Evolutionary conservation across 2,329 filamentous ascomycete species (phyloP).

Genomic region (Sporothrix humicola): DNA sequence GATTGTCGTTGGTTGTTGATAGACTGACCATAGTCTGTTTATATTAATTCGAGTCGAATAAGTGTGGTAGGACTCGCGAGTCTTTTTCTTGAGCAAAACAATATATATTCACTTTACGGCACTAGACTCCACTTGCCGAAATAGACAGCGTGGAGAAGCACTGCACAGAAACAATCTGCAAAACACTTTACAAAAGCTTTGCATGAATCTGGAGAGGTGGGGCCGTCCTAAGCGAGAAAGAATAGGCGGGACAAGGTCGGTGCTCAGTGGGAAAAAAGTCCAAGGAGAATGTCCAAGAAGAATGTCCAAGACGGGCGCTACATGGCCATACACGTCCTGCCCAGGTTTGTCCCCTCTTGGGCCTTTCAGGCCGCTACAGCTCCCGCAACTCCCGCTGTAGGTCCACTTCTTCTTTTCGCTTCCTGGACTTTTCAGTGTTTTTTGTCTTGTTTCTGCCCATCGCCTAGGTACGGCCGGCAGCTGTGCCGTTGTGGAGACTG

Average conservation of each 20-base stretch:
- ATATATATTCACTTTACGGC: neutral
- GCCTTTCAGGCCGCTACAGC: neutral
- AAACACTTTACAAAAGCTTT: neutral
- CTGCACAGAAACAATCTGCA: neutral
- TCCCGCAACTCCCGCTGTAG: no score
- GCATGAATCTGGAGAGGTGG: conserved; percentile 13
- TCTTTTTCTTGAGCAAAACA: neutral
- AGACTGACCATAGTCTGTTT: neutral
- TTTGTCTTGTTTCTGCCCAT: neutral
- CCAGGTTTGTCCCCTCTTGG: neutral
- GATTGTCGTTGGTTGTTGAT: no score
- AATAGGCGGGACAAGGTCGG: neutral
- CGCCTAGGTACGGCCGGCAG: conserved; percentile 21
- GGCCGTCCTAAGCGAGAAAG: conserved; percentile 9
- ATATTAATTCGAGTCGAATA: conserved; percentile 4
- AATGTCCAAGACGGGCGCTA: neutral
- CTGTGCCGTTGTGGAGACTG: conserved; percentile 26
- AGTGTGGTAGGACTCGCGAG: conserved; percentile 13
- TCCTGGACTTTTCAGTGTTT: neutral
- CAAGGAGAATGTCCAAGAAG: neutral
- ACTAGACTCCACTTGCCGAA: neutral
- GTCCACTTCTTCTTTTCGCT: neutral
- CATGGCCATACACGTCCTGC: neutral
- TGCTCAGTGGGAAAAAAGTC: neutral
- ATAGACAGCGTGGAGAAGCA: neutral